Evolutionary conservation across 208 protist species (phyloP).

Genomic region (Acanthamoeba triangularis): DNA sequence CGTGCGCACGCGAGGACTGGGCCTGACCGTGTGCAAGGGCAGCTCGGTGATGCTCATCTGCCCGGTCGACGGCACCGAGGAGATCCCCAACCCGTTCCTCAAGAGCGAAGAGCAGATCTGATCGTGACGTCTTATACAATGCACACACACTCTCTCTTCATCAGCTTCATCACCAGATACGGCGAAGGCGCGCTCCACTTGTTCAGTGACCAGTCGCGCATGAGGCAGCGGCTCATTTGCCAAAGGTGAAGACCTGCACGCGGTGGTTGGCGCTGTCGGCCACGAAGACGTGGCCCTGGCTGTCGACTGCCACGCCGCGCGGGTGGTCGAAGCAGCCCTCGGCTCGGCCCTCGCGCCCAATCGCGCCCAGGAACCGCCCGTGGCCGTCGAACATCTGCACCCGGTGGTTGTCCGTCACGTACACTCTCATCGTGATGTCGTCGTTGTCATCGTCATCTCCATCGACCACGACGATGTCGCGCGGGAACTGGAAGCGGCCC

Average conservation of each 20-base stretch:
- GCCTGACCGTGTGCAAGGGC: constrained; percentile 87
- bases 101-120: constrained; percentile 59
- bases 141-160: too few relatives aligned
- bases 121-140: background rate
- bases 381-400: constrained; percentile 46
- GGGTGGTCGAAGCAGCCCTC: constrained; percentile 28
- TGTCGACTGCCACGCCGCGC: background rate
- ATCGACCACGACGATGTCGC: constrained; percentile 3
- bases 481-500: background rate
- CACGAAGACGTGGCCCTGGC: background rate
- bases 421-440: background rate
- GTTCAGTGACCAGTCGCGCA: too few relatives aligned
- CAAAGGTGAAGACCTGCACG: constrained; percentile 6
- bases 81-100: constrained; percentile 87
- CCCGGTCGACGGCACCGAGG: constrained; percentile 84
- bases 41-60: constrained; percentile 87
- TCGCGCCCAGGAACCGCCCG: background rate
- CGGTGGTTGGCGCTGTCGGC: constrained; percentile 12
- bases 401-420: constrained; percentile 23
- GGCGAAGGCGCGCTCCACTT: background rate
- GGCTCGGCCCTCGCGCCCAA: background rate
- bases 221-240: too few relatives aligned
- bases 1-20: constrained; percentile 84
- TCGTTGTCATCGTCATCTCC: background rate
- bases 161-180: too few relatives aligned